Evolutionary conservation across 805 yeast species (phyloP).

Genomic region (Wickerhamomyces chaumierensis): DNA sequence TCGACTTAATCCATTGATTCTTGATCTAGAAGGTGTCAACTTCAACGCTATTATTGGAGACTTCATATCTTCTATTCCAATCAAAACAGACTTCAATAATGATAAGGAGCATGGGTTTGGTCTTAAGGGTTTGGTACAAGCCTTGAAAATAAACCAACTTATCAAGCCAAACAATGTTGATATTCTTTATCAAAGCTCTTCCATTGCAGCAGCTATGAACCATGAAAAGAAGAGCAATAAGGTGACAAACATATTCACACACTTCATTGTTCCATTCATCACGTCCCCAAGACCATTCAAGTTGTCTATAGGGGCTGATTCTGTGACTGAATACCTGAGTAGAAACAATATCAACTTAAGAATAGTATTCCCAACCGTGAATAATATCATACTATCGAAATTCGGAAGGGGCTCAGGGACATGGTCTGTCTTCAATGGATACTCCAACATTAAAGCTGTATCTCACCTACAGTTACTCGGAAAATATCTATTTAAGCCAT

Average conservation of each 20-base stretch:
- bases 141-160: slow-evolving; percentile 10
- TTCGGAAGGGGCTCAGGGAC: slow-evolving; percentile 39
- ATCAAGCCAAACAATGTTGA: slow-evolving; percentile 8
- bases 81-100: slow-evolving; percentile 30
- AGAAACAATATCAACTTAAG: slow-evolving; percentile 22
- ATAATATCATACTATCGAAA: slow-evolving; percentile 26
- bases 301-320: slow-evolving; percentile 6
- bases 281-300: slow-evolving; percentile 2
- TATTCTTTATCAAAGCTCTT: slow-evolving; percentile 24
- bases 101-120: slow-evolving; percentile 16
- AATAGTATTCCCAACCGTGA: slow-evolving; percentile 33
- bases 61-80: slow-evolving; percentile 34
- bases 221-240: slow-evolving; percentile 1
- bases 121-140: slow-evolving; percentile 10
- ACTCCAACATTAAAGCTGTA: slow-evolving; percentile 10
- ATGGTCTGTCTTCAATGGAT: slow-evolving; percentile 35
- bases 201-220: slow-evolving; percentile 14
- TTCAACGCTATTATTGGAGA: slow-evolving; percentile 39
- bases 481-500: slow-evolving; percentile 24
- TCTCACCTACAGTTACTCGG: slow-evolving; percentile 31
- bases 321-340: slow-evolving; percentile 15
- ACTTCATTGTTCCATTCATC: slow-evolving; percentile 13
- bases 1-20: slow-evolving; percentile 15
- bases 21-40: slow-evolving; percentile 22
- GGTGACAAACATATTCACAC: slow-evolving; percentile 15